Conservation (phyloP, 305 asterid genomes). For the Solanum hybrid region DNA sequence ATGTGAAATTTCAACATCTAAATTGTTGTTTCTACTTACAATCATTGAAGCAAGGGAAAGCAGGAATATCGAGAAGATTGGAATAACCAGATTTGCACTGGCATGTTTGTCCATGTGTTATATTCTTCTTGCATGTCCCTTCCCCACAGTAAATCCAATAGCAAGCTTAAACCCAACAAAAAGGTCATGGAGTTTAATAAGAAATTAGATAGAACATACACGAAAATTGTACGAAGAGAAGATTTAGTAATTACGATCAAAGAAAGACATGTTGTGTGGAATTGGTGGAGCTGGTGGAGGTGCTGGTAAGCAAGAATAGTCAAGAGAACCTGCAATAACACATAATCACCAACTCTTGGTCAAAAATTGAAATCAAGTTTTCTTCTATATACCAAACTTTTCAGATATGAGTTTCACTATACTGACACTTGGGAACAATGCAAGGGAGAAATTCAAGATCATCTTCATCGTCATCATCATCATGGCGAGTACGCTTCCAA, state of each 20-base stretch:
- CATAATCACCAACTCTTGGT: background rate
- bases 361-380: background rate
- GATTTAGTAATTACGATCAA: constrained; percentile 38
- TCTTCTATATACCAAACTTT: background rate
- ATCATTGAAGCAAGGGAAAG: constrained; percentile 59
- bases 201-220: background rate
- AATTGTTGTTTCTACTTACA: constrained; percentile 30
- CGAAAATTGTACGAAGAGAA: background rate
- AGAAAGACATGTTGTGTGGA: constrained; percentile 42
- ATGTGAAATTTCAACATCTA: background rate
- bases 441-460: constrained; percentile 53
- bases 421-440: constrained; percentile 48
- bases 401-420: background rate
- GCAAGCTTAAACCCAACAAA: constrained; percentile 36
- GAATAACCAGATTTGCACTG: constrained; percentile 47
- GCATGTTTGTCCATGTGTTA: constrained; percentile 38
- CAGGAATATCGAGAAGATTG: constrained; percentile 40
- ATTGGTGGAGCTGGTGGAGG: constrained; percentile 50
- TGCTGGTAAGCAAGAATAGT: constrained; percentile 77
- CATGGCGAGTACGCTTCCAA: constrained; percentile 58
- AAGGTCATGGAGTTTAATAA: background rate
- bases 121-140: constrained; percentile 44
- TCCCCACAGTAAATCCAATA: constrained; percentile 67
- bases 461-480: constrained; percentile 19
- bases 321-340: constrained; percentile 45